Base-by-base conservation (phyloP, 108 stramenopile genomes). In the Stephanodiscus minutulus region DNA sequence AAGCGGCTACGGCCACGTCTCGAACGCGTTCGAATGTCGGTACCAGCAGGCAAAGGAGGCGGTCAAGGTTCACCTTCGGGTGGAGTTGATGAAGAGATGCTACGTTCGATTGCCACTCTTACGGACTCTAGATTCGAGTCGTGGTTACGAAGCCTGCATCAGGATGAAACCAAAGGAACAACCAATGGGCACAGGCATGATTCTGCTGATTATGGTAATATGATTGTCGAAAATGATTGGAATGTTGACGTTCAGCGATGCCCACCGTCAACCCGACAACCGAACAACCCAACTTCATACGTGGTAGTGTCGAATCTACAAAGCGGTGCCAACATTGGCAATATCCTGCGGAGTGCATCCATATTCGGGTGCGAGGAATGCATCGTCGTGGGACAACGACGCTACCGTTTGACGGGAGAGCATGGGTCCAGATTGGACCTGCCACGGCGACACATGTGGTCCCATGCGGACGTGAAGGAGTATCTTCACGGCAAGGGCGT, bases 241-340 rank as follows among this genome's bases (percentile, higher is more conserved):
- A 66, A 52, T 25, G 54, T 15, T 50, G 49, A 49, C n/a, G 15
- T 10, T 15, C 9, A 52, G 18, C 7, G 56, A 58, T 2, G n/a
- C 12, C 9, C 20, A 55, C 24, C 57, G 12, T 20, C 57, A 7
- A 43, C 11, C 21, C 52, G 12, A n/a, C 47, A 2, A 53, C 64
- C 64, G 53, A 66, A 66, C n/a, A 55, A 66, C 57, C 64, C 64
- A 12, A 57, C 53, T 11, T 2, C 64, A n/a, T 58, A 66, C 25
- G 64, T 66, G 15, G 49, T 66, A 5, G 4, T 66, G 57, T 66
- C 64, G 27, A 66, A 66, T 66, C 64, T 55, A 5, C 64, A 66
- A 18, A 66, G 64, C 12, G 64, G 64, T 53, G 64, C 53, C 50
- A 66, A 66, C 64, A 66, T 66, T 66, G 64, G 64, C 50, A 66